These are phyloP conservation scores for Lipomyces starkeyi DNA, from an alignment of 805 yeast genomes.

Conservation along the genomic window DNA sequence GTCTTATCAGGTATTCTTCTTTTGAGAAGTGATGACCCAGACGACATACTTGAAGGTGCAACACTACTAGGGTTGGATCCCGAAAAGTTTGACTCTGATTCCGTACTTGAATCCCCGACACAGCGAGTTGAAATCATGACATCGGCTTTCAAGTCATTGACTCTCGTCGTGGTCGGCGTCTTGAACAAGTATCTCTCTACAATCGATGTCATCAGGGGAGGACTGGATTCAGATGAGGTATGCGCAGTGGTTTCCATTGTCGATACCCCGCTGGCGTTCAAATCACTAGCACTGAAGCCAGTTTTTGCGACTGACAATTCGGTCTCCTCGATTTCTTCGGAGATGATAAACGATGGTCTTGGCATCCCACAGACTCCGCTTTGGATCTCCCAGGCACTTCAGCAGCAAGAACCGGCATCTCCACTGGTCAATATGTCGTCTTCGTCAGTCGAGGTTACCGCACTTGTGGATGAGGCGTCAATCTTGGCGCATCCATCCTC, in stretches of 20 bases:
- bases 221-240: constrained; percentile 42
- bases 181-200: constrained; percentile 46
- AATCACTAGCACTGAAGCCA: constrained; percentile 41
- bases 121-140: constrained; percentile 43
- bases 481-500: constrained; percentile 13
- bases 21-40: constrained; percentile 45
- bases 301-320: constrained; percentile 46
- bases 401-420: constrained; percentile 23
- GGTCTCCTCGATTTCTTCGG: constrained; percentile 47
- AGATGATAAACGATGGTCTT: constrained; percentile 49
- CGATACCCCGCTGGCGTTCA: constrained; percentile 44
- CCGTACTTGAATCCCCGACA: constrained; percentile 12
- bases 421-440: constrained; percentile 21
- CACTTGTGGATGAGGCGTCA: constrained; percentile 25
- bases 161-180: constrained; percentile 45
- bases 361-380: constrained; percentile 43
- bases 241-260: constrained; percentile 48
- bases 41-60: constrained; percentile 51
- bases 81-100: constrained; percentile 40
- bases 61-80: constrained; percentile 49
- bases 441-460: constrained; percentile 23
- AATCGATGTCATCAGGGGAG: constrained; percentile 38
- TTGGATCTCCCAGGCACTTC: constrained; percentile 28
- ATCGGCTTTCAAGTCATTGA: constrained; percentile 46
- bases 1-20: constrained; percentile 50